Evolutionary conservation across 495 filamentous ascomycete genomes (phyloP), one percentile per base, ranked within the genome.

Genomic region (Penicillium dipodomyicola): DNA sequence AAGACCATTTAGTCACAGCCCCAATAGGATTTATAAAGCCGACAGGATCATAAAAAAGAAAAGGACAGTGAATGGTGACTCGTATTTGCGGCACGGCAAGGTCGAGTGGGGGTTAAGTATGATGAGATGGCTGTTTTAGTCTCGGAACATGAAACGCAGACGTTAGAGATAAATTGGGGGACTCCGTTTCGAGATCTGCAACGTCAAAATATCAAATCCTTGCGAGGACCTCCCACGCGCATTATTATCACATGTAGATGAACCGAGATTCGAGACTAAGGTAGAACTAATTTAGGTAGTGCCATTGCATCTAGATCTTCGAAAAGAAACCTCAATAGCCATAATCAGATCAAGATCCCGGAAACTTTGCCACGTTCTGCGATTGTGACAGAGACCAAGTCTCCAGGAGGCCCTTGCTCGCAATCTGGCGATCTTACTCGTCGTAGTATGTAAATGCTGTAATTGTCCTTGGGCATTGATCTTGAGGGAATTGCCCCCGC

Each of bases 371-470:
- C 22, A 48, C 22, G 43, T 48, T 55, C 30, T 30, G 33, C 20
- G 19, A 44, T 20, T 45, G 41, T 45, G 11, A 30, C 40, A 35
- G 19, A 33, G 14, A 25, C 7, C 12, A 10, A 33, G 10, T 25
- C 19, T 44, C 40, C 14, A 5, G 20, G 27, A 32, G 48, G 49
- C 19, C 41, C 40, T 45, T 54, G 29, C 39, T 44, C 14, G 12
- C 11, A 35, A 10, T 20, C 15, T 40, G 25, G 53, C 42, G 33
- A 46, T 55, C 53, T 55, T 55, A 55, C 53, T 48, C 19, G n/a
- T 45, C 45, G 51, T 25, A 54, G 51, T 41, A 22, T 40, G 49
- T 19, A 39, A 51, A 51, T 27, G 51, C 11, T 30, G 27, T 44
- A 30, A 52, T 20, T 22, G 22, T 7, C 27, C 25, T 53, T n/a